Conservation (phyloP, 2,329 filamentous ascomycete species). For the Rhexocercosporidium sp. region DNA sequence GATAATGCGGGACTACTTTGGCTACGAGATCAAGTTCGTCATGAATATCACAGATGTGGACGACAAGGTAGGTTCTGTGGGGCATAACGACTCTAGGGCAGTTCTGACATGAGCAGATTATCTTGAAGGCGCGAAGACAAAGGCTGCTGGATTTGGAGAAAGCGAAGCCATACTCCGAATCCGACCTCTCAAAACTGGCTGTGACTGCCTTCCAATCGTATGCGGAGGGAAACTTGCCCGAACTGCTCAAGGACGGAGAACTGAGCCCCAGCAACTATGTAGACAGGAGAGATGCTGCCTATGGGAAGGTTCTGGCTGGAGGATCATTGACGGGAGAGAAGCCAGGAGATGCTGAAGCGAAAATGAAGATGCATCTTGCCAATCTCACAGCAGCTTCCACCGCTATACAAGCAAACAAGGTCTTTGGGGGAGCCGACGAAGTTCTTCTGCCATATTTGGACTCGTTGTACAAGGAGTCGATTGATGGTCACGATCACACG, state of each 20-base stretch:
- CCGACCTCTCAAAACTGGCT: conserved; percentile 54
- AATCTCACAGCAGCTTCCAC: conserved; percentile 48
- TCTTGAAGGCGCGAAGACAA: conserved; percentile 75
- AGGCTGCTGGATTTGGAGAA: conserved; percentile 79
- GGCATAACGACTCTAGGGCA: background rate
- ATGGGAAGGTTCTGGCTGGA: conserved; percentile 60
- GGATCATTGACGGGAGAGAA: conserved; percentile 61
- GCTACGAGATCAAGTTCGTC: conserved; percentile 70
- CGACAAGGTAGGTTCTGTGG: conserved; percentile 52
- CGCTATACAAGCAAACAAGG: conserved; percentile 53
- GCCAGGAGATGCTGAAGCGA: conserved; percentile 65
- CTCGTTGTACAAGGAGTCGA: conserved; percentile 64
- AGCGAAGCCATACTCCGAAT: conserved; percentile 65
- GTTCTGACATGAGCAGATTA: conserved; percentile 55
- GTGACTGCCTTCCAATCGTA: conserved; percentile 61
- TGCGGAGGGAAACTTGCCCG: conserved; percentile 58
- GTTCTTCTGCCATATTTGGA: conserved; percentile 86
- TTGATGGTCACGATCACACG: conserved; percentile 65
- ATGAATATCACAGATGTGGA: conserved; percentile 78
- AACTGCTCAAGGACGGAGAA: conserved; percentile 51
- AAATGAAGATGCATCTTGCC: conserved; percentile 75
- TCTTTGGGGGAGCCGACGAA: conserved; percentile 63
- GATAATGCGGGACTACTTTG: conserved; percentile 71
- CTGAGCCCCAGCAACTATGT: conserved; percentile 58
- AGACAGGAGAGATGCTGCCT: conserved; percentile 55